Evolutionary conservation across 257 asterid genomes (phyloP).

Genomic region (Paulownia fortunei): DNA sequence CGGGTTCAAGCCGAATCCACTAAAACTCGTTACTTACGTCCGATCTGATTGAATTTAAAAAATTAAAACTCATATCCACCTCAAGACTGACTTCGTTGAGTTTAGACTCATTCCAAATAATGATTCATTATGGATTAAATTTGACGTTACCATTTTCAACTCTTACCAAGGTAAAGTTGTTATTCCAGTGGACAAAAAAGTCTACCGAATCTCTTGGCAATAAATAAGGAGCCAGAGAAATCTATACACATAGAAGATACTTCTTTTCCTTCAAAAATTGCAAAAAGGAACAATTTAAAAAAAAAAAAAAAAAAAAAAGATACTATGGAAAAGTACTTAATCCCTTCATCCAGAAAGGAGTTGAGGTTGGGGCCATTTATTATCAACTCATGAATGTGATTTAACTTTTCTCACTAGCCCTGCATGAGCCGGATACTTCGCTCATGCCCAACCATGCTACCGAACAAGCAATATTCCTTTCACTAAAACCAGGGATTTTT

Average conservation of each 20-base stretch:
- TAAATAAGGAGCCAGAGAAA: not conserved
- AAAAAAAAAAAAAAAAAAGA: not conserved
- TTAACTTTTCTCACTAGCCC: constrained; percentile 41
- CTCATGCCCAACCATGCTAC: constrained; percentile 42
- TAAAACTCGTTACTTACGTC: too few relatives aligned
- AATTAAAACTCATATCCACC: too few relatives aligned
- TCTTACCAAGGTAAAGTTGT: constrained; percentile 1
- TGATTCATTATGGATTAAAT: too few relatives aligned
- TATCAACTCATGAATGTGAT: constrained; percentile 22
- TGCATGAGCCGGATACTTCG: constrained; percentile 51
- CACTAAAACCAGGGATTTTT: constrained; percentile 18
- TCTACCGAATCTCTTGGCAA: constrained; percentile 3
- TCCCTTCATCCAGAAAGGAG: not conserved
- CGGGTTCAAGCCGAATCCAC: too few relatives aligned
- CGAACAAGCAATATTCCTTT: constrained; percentile 36
- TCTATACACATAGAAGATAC: not conserved
- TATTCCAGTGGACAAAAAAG: constrained; percentile 12
- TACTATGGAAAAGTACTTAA: not conserved
- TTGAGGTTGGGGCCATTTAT: constrained; percentile 21
- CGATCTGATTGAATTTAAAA: too few relatives aligned
- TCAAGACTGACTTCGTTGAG: too few relatives aligned
- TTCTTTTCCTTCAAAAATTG: not conserved
- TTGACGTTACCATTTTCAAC: too few relatives aligned
- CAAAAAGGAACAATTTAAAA: not conserved
- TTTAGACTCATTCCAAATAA: too few relatives aligned